Base-by-base conservation (phyloP, 2,329 filamentous ascomycete genomes). In the Phialophora macrospora region DNA sequence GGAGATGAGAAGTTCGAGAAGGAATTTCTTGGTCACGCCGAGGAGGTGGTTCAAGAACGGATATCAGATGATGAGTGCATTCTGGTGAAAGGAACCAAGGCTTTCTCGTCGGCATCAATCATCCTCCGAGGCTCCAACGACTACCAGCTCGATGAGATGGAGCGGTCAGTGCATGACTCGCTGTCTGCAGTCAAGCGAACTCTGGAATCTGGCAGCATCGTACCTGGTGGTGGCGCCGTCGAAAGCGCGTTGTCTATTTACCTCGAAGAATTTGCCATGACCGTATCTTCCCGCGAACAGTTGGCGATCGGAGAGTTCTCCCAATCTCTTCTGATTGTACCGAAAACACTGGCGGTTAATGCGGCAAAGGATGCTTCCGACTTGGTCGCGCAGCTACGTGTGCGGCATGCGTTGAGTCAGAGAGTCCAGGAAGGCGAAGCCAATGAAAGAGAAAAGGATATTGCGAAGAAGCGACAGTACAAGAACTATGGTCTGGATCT, bases 171-270 rank as follows among this genome's bases (percentile, higher is more conserved):
- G 20, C 95, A 99, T 82, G 95, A 99, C 80, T 96, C 94, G 14
- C 85, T 99, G 55, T 97, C 92, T 72, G 95, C 95, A 55, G 93
- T 99, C 70, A 99, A 99, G 88, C 88, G 95, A 73, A 97, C 95
- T 2, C 85, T 99, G 7, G 95, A 99, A 82, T 97, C 92, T 75
- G 95, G 95, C 74, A 93, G 91, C 80, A 96, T 99, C 71, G 95
- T 99, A 46, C 95, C 95, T 17, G 95, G 95, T 71, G 95, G 95
- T 71, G 95, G 94, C 76, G 95, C 95, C 51, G 94, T 97, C 24
- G 95, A 99, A 84, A 98, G 95, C n/a, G 95, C 95, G 56, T 87
- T 99, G 71, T 95, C 98, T 83, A 99, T 99, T 77, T 99, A 98
- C 82, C 87, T 99, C 38, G 95, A 99, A 82, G 95, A 99, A 80